Evolutionary conservation across 2,329 filamentous ascomycete species (phyloP).

Genomic region (Fusarium verticillioides): DNA sequence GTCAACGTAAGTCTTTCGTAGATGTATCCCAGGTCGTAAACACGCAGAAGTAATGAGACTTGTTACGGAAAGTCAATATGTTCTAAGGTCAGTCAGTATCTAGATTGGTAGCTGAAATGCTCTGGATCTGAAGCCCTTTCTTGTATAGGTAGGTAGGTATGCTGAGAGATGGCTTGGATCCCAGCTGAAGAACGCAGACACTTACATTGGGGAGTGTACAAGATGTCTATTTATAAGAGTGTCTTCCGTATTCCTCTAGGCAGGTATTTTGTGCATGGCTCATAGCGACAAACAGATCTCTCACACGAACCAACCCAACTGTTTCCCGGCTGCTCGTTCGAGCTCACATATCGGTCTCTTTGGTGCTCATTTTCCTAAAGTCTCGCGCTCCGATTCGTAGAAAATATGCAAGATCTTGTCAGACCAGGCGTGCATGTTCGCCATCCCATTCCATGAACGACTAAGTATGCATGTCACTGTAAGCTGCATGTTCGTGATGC

Average conservation of each 20-base stretch:
- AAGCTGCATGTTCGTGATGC: not conserved
- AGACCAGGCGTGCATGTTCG: not conserved
- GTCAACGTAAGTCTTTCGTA: not conserved
- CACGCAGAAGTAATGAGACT: no score
- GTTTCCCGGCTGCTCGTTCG: not conserved
- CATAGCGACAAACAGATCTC: slow-evolving; percentile 21
- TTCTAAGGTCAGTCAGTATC: not conserved
- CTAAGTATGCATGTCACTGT: not conserved
- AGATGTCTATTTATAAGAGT: not conserved
- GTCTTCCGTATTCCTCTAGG: not conserved
- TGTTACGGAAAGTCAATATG: not conserved
- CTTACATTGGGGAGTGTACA: not conserved
- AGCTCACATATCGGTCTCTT: not conserved
- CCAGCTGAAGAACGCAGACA: not conserved
- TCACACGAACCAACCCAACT: not conserved
- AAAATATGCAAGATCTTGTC: not conserved
- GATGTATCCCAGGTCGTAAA: not conserved
- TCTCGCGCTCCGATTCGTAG: not conserved
- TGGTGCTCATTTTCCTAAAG: not conserved
- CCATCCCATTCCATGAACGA: not conserved
- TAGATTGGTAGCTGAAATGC: not conserved
- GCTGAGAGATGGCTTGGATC: not conserved
- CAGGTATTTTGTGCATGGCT: not conserved
- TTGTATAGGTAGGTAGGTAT: not conserved
- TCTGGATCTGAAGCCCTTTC: not conserved